A percentile compares a stretch with the other conserved stretches of the same genome.
Conservation (phyloP, 2,329 filamentous ascomycete species). For the Monilinia laxa region DNA sequence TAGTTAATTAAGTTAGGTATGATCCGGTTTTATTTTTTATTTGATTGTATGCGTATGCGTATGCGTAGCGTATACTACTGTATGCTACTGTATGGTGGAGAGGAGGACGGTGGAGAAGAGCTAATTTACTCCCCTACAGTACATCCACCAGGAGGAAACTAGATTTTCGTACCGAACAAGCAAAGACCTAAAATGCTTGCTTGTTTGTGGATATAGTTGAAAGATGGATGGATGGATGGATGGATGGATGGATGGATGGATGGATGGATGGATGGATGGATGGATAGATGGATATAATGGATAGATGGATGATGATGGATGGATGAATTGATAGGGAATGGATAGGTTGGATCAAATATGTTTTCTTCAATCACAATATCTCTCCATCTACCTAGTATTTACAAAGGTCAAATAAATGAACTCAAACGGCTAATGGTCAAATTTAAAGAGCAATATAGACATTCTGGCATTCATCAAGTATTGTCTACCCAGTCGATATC, state of each 20-base stretch:
- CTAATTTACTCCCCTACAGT: slow-evolving; percentile 15
- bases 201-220: slow-evolving; percentile 12
- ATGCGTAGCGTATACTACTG: background rate
- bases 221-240: background rate
- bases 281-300: background rate
- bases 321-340: background rate
- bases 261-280: background rate
- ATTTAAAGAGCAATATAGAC: too few relatives aligned
- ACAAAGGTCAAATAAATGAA: too few relatives aligned
- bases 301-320: background rate
- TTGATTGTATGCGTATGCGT: background rate
- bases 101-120: slow-evolving; percentile 10
- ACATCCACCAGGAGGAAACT: slow-evolving; percentile 7
- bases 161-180: slow-evolving; percentile 9
- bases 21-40: background rate
- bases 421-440: too few relatives aligned
- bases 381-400: too few relatives aligned
- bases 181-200: slow-evolving; percentile 18
- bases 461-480: too few relatives aligned
- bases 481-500: too few relatives aligned
- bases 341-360: background rate
- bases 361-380: too few relatives aligned
- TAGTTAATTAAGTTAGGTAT: background rate
- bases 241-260: too few relatives aligned
- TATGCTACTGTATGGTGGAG: slow-evolving; percentile 5